Conservation (phyloP, 2,329 filamentous ascomycete genomes). For the Penicillium hesseltinei region DNA sequence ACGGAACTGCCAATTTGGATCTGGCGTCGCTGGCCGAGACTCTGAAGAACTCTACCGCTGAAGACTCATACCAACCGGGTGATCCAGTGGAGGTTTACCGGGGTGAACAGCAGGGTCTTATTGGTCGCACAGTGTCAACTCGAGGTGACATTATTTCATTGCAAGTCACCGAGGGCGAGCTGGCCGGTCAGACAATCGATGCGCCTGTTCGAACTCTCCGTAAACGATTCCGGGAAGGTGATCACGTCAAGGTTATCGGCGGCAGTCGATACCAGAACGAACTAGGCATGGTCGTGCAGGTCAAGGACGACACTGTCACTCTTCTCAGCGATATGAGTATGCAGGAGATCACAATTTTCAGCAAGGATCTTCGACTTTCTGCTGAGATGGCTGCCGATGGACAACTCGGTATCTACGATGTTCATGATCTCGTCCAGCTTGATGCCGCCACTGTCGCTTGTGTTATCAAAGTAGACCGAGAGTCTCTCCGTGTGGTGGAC, state of each 20-base stretch:
- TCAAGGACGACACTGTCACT: conserved; percentile 87
- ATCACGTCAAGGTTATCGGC: conserved; percentile 98
- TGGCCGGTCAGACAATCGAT: conserved; percentile 81
- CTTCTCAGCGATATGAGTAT: conserved; percentile 90
- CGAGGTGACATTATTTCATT: conserved; percentile 91
- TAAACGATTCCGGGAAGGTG: conserved; percentile 88
- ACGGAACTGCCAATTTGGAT: conserved; percentile 91
- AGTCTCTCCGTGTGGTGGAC: conserved; percentile 84
- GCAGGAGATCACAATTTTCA: conserved; percentile 94
- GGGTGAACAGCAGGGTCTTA: conserved; percentile 89
- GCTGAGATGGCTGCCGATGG: conserved; percentile 87
- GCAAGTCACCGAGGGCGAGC: conserved; percentile 75
- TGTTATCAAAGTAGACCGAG: conserved; percentile 91
- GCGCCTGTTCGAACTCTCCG: conserved; percentile 88
- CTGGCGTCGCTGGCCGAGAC: conserved; percentile 86
- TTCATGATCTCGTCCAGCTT: conserved; percentile 91
- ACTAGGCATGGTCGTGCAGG: conserved; percentile 94
- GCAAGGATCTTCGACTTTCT: conserved; percentile 91
- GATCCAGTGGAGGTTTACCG: conserved; percentile 96
- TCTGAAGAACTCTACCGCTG: conserved; percentile 77
- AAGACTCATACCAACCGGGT: conserved; percentile 83
- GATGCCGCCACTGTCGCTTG: conserved; percentile 90
- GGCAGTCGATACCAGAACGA: conserved; percentile 93
- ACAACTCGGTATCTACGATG: conserved; percentile 77
- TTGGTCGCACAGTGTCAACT: conserved; percentile 81